Percentiles rank a stretch among this genome's conserved stretches.
Conservation (phyloP, 768 basidiomycete species). For the Arthromyces matolae region DNA sequence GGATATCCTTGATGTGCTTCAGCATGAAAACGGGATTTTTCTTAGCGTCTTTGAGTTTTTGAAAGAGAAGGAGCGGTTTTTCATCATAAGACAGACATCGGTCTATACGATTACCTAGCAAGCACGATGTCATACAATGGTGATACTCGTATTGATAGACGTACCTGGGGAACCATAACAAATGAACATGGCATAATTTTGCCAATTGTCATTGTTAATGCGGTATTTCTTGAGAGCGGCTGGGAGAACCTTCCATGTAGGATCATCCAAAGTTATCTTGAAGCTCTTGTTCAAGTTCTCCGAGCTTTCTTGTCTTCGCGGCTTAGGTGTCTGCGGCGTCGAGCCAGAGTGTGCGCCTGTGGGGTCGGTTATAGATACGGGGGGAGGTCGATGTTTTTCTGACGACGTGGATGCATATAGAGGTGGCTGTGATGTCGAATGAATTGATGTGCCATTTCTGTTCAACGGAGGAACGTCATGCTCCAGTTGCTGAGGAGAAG, state of each 20-base stretch:
- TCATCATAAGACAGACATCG: slow-evolving; percentile 97
- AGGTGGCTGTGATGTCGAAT: slow-evolving; percentile 18
- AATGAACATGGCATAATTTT: slow-evolving; percentile 99
- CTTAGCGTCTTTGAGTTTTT: slow-evolving; percentile 93
- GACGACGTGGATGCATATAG: slow-evolving; percentile 11
- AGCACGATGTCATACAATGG: neutral
- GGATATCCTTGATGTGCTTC: slow-evolving; percentile 93
- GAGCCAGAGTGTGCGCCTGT: slow-evolving; percentile 24
- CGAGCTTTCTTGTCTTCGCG: slow-evolving; percentile 61
- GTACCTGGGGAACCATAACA: slow-evolving; percentile 91
- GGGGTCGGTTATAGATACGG: slow-evolving; percentile 30
- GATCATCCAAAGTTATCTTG: slow-evolving; percentile 96
- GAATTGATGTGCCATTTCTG: slow-evolving; percentile 18
- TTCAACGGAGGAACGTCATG: slow-evolving; percentile 53
- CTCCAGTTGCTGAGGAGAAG: slow-evolving; percentile 75
- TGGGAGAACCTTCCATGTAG: slow-evolving; percentile 97
- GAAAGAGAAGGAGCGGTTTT: slow-evolving; percentile 94
- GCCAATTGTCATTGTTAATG: slow-evolving; percentile 98
- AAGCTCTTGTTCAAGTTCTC: slow-evolving; percentile 82
- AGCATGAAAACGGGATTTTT: slow-evolving; percentile 99
- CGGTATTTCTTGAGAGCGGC: slow-evolving; percentile 98
- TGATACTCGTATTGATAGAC: slow-evolving; percentile 12
- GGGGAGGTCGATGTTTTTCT: slow-evolving; percentile 32
- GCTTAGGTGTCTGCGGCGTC: slow-evolving; percentile 37
- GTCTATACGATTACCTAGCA: slow-evolving; percentile 71